phyloP scores from a whole-genome alignment of 2,329 filamentous ascomycete species.

The Epichloe festucae region DNA sequence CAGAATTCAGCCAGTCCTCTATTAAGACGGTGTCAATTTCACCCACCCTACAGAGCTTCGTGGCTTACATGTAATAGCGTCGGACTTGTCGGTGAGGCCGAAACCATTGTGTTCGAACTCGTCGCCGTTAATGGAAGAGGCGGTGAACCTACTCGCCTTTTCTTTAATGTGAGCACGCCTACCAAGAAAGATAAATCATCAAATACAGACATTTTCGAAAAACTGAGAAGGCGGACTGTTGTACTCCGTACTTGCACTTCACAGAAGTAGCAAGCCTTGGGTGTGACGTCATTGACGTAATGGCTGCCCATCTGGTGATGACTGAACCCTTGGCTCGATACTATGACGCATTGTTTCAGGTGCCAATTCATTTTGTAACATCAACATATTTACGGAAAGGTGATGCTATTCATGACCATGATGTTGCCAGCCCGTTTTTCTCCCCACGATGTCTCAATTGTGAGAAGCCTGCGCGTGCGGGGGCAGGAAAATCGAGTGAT shows the following conservation, averaged over 20 bases:
- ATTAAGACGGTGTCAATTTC: neutral
- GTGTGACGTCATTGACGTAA: constrained; percentile 1
- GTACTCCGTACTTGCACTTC: too few relatives aligned
- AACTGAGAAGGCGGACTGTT: too few relatives aligned
- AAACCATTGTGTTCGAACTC: neutral
- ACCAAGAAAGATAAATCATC: too few relatives aligned
- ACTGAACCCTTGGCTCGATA: neutral
- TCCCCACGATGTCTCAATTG: too few relatives aligned
- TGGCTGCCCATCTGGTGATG: neutral
- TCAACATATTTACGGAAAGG: neutral
- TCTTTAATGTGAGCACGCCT: too few relatives aligned
- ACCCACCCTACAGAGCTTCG: neutral
- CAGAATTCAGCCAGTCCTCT: neutral
- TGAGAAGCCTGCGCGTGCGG: too few relatives aligned
- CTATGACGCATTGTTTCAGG: neutral
- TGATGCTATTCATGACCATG: neutral
- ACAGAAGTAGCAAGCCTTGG: neutral
- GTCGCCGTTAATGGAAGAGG: neutral
- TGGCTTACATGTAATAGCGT: too few relatives aligned
- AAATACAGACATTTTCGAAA: too few relatives aligned
- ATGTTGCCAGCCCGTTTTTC: too few relatives aligned
- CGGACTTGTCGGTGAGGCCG: neutral
- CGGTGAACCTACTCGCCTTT: too few relatives aligned
- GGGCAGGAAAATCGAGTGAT: too few relatives aligned
- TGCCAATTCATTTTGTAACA: too few relatives aligned